These are phyloP conservation scores for Pythium brassicae DNA, from an alignment of 352 stramenopile genomes.

Conservation along the genomic window DNA sequence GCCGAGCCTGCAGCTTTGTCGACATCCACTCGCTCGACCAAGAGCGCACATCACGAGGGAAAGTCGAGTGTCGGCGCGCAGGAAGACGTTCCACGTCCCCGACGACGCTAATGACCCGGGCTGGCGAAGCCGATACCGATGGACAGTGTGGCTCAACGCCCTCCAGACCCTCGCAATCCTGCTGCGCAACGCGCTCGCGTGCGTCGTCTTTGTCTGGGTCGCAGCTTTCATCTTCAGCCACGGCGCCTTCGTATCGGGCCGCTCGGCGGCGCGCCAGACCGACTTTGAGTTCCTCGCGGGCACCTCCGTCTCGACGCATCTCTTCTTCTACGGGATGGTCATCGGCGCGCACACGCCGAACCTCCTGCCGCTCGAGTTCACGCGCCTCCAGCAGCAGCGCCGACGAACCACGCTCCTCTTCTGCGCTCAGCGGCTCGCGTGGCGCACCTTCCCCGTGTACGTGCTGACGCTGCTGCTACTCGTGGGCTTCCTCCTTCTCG, in stretches of 20 bases:
- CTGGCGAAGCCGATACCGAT: not conserved
- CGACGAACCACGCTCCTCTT: not conserved
- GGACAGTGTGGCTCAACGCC: not conserved
- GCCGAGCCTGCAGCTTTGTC: too few species aligned
- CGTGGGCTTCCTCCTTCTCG: not conserved
- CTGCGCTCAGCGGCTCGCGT: not conserved
- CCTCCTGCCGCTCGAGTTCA: not conserved
- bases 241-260: not conserved
- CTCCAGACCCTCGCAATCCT: slow-evolving; percentile 1
- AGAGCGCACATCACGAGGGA: too few species aligned
- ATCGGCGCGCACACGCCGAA: slow-evolving; percentile 1
- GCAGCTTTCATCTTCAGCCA: not conserved
- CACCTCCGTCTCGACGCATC: not conserved
- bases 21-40: too few species aligned
- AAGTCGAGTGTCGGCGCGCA: too few species aligned
- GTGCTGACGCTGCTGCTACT: not conserved
- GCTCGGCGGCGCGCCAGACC: not conserved
- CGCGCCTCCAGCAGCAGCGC: not conserved
- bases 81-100: too few species aligned
- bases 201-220: not conserved
- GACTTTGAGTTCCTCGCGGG: slow-evolving; percentile 1
- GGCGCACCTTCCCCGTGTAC: not conserved
- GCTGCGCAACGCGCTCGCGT: not conserved
- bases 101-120: too few species aligned
- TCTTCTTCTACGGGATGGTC: not conserved